Base-by-base conservation (phyloP, 192 early-diverging fungal genomes). In the Coemansia sp. region DNA sequence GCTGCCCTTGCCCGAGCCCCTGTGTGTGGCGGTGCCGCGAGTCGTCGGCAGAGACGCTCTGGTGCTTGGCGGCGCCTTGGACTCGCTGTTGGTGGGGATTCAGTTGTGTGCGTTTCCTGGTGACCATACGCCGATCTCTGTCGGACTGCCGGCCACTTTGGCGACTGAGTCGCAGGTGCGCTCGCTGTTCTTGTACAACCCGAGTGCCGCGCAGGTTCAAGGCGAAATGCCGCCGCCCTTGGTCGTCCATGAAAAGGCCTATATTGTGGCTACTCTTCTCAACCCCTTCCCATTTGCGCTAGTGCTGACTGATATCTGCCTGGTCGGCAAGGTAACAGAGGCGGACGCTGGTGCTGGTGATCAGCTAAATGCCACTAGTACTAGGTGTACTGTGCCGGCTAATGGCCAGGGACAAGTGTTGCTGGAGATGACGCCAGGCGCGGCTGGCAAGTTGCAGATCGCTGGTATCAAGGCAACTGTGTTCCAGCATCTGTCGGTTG, bases 211-310 rank as follows among this genome's bases (percentile, higher is more conserved):
- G 5, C 76, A 69, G 66, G 11, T 50, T 2, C 70, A 73, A 47
- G 64, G 70, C 8, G 70, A 73, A 8, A 47, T 12, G 64, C 53
- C 73, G 41, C 74, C 71, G 7, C 11, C 68, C 3, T 35, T 73
- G 10, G 74, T 73, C 22, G 74, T 69, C 12, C 59, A 61, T 24
- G 73, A 82, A 60, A 39, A 67, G 13, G 38, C 71, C 1, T 63
- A 73, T 45, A 70, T 73, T 65, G 71, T 82, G 3, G 80, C 63
- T 8, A 76, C 80, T 3, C 71, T 82, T 27, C 45, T 18, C 35
- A 82, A 82, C 58, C 80, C 80, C n/a, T 69, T 82, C 59, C 74
- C 80, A 24, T 76, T 82, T 58, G 65, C 70, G 30, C 71, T 82
- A 58, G 67, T 53, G 30, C 68, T 82, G 22, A 71, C 59, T 0